Percentiles rank a stretch among this genome's conserved stretches.
These are phyloP conservation scores for Apiotrichum sp. DNA, from an alignment of 1,284 basidiomycete genomes.

Conservation along the genomic window DNA sequence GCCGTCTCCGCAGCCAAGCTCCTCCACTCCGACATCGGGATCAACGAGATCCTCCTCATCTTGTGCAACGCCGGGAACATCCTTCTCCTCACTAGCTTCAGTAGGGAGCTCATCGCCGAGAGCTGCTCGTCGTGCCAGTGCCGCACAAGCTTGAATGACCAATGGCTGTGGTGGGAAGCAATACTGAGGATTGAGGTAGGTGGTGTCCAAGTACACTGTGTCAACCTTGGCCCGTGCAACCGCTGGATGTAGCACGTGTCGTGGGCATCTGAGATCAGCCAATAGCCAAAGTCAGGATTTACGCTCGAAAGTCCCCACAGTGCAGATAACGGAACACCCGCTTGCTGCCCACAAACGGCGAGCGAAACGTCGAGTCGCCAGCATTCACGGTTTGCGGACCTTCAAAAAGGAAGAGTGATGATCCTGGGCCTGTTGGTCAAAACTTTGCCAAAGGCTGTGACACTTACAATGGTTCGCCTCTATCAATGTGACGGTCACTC, in stretches of 20 bases:
- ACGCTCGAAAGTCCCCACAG: conserved; percentile 90
- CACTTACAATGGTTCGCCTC: conserved; percentile 86
- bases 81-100: not conserved
- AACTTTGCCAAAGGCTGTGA: not conserved
- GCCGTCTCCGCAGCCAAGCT: conserved; percentile 8
- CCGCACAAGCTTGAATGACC: conserved; percentile 86
- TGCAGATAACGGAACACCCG: conserved; percentile 82
- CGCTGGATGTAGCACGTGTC: conserved; percentile 72
- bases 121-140: conserved; percentile 53
- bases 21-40: conserved; percentile 20
- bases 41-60: conserved; percentile 41
- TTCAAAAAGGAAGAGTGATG: conserved; percentile 87
- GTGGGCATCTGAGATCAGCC: conserved; percentile 54
- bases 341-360: conserved; percentile 62
- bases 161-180: conserved; percentile 90
- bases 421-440: conserved; percentile 66
- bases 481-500: conserved; percentile 85
- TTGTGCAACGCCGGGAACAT: not conserved
- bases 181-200: conserved; percentile 89
- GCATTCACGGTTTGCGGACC: conserved; percentile 81
- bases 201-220: conserved; percentile 90
- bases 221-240: conserved; percentile 74
- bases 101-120: not conserved
- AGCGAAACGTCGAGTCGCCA: conserved; percentile 69
- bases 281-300: conserved; percentile 6